phyloP scores from a whole-genome alignment of 441 rosid species.

The Isatis lusitanica region DNA sequence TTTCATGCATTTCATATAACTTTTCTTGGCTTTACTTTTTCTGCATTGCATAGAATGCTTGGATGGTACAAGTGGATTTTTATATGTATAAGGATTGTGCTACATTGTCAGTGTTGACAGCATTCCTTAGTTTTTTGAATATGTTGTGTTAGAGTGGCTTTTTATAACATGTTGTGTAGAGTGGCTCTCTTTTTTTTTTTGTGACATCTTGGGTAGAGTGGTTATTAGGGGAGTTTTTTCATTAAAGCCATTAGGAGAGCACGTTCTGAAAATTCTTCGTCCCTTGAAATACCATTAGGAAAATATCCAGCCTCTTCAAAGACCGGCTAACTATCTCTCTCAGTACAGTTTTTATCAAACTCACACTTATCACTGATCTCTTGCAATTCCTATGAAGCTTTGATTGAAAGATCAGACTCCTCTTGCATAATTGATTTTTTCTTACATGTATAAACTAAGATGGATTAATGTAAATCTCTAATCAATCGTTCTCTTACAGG shows the following conservation, averaged over 20 bases:
- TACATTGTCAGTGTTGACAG: neutral
- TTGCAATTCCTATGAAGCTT: constrained; percentile 4
- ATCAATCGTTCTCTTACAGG: constrained; percentile 43
- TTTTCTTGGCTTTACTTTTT: neutral
- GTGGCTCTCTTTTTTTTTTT: too few relatives aligned
- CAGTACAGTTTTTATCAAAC: neutral
- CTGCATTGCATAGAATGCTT: neutral
- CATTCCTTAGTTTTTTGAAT: neutral
- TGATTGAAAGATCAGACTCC: neutral
- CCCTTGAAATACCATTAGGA: neutral
- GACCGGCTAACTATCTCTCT: neutral
- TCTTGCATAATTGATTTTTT: neutral
- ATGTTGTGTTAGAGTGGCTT: too few relatives aligned
- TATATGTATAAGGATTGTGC: neutral
- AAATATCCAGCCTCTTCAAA: neutral
- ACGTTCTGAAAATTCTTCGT: neutral
- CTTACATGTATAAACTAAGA: neutral
- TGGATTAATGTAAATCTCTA: constrained; percentile 18
- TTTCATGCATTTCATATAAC: constrained; percentile 5
- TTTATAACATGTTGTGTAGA: too few relatives aligned
- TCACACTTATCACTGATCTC: neutral
- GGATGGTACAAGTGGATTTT: neutral
- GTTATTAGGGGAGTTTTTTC: neutral
- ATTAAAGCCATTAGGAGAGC: neutral
- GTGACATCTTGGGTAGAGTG: neutral